Base-by-base conservation (phyloP, 1,284 basidiomycete species). In the Ceratobasidium theobromae region DNA sequence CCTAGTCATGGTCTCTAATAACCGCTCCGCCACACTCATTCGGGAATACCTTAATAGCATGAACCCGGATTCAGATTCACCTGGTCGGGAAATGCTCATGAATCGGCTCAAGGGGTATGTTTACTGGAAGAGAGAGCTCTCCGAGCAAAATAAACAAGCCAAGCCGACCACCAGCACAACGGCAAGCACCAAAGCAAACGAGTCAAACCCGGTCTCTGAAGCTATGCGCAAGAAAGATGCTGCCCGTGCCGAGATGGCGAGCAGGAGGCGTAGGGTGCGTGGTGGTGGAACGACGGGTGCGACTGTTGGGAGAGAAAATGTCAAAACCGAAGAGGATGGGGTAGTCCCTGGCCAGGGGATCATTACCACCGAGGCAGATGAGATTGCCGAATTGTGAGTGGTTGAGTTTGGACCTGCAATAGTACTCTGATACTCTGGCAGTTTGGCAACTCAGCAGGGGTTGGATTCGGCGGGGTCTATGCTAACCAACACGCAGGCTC, bases 1-100 rank as follows among this genome's bases (percentile, higher is more conserved):
- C 1, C 84, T 97, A 40, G 81, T 97, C 66, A 95, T 98, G 94
- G 86, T 89, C n/a, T 86, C 87, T 0, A 93, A 93, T 0, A 82
- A 88, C 28, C 83, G 86, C 33, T 89, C 89, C 0, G 91, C 89
- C 72, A 82, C 82, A 9, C 81, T 90, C 45, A 77, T 97, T 16
- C 85, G 84, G 1, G 89, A 95, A 69, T 97, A 91, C 74, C 81
- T 98, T 2, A 82, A 85, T 0, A 79, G 78, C 1, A 86, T 89
- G 79, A 79, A 89, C 68, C 75, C 80, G 1, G 80, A 81, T 28
- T 81, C 85, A 23, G 86, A 86, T 8, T 70, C 78, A 62, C 84
- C 83, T 68, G 93, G 89, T 0, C 79, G 84, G 64, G 77, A 74
- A 53, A 89, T 98, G 88, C 91, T 98, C 87, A 80, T 89, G 72